Base-by-base conservation (phyloP, 768 basidiomycete genomes). In the Agrocybe pediades region DNA sequence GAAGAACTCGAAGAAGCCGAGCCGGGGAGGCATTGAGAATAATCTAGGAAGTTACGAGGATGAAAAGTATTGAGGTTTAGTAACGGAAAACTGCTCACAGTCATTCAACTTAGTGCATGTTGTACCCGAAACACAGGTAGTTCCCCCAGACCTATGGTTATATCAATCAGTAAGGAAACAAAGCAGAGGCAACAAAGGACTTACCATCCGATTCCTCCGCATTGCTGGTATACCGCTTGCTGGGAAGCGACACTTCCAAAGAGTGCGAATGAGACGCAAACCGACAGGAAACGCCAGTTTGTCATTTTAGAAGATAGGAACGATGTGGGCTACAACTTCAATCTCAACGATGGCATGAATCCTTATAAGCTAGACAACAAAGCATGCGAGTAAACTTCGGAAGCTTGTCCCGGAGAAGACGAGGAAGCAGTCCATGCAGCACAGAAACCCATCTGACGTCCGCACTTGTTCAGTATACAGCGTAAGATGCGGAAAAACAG, bases 131-230 rank as follows among this genome's bases (percentile, higher is more conserved):
- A 70, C 73, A 61, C 82, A 84, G 21, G 74, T 74, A 15, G 80
- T 82, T 4, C 69, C 71, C 13, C 81, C 80, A 24, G 72, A 72
- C 80, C 80, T 81, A 20, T n/a, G 19, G 5, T n/a, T 21, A 13
- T 44, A 13, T 51, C 25, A 6, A 41, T 11, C 11, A 26, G 6
- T 17, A 52, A 33, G 3, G 9, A 26, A 40, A 0, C 15, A 24
- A 19, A 16, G 15, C 29, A 8, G 25, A n/a, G 21, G 9, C 13
- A 3, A 40, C 11, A 45, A 19, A 13, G 3, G 6, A 61, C 71
- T 56, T 60, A 77, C 80, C 81, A 81, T 68, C 76, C 77, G 26
- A 69, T 75, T 20, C 81, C 79, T 39, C 80, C 81, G 51, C 81
- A 80, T 59, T 81, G 79, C n/a, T 58, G 65, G 55, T 77, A 78